Conservation (phyloP, 1,139 yeast genomes). For the Yarrowia galli region DNA sequence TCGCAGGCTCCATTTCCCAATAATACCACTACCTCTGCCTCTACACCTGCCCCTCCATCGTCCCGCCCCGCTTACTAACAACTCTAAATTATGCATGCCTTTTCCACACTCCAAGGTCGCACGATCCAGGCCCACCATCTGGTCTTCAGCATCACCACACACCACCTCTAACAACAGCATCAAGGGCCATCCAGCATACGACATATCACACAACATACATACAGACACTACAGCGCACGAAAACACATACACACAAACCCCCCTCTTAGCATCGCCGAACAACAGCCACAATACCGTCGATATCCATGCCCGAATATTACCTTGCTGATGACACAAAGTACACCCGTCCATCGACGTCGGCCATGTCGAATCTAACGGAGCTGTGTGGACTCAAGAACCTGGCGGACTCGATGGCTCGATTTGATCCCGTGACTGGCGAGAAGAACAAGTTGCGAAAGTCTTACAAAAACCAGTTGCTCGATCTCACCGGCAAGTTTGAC, state of each 20-base stretch:
- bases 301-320: slow-evolving; percentile 34
- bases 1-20: background rate
- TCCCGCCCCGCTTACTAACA: background rate
- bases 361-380: slow-evolving; percentile 61
- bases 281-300: slow-evolving; percentile 14
- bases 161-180: background rate
- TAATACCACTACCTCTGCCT: background rate
- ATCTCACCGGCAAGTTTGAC: slow-evolving; percentile 77
- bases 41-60: background rate
- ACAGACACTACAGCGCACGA: background rate
- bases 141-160: slow-evolving; percentile 8
- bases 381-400: slow-evolving; percentile 71
- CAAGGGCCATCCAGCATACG: background rate
- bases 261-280: background rate
- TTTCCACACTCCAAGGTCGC: slow-evolving; percentile 26
- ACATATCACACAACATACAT: background rate
- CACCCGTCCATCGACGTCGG: slow-evolving; percentile 29
- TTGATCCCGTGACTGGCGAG: slow-evolving; percentile 86
- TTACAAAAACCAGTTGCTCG: slow-evolving; percentile 88
- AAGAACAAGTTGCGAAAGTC: slow-evolving; percentile 93
- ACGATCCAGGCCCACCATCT: slow-evolving; percentile 12
- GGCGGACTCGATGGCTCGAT: slow-evolving; percentile 82
- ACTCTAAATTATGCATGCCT: slow-evolving; percentile 15
- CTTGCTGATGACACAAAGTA: slow-evolving; percentile 36
- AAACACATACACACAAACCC: background rate